Evolutionary conservation across 371 early-diverging fungal genomes (phyloP).

Genomic region (Umbelopsis sp.): DNA sequence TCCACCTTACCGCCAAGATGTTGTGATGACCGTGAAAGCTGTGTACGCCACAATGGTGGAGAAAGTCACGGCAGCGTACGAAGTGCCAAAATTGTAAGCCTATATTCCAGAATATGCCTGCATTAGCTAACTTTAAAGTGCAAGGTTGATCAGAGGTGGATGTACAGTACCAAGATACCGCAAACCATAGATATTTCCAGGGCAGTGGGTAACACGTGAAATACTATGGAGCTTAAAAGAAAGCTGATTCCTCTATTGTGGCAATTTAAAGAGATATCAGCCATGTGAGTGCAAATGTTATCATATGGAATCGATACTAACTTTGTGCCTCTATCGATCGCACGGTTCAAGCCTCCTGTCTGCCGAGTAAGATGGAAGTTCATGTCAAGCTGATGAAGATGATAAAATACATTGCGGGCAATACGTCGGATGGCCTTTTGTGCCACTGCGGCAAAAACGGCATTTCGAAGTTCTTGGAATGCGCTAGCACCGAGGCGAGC

Average conservation of each 20-base stretch:
- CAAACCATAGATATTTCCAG: constrained; percentile 96
- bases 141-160: background rate
- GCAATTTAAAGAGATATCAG: constrained; percentile 11
- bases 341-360: constrained; percentile 93
- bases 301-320: constrained; percentile 28
- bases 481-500: constrained; percentile 84
- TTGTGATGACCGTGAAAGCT: constrained; percentile 86
- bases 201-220: constrained; percentile 91
- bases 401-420: constrained; percentile 85
- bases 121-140: background rate
- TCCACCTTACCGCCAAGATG: constrained; percentile 71
- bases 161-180: constrained; percentile 72
- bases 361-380: constrained; percentile 89
- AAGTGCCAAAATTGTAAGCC: constrained; percentile 83
- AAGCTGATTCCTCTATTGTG: constrained; percentile 86
- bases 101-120: constrained; percentile 19
- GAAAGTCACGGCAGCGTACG: constrained; percentile 86
- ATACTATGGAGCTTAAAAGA: constrained; percentile 88
- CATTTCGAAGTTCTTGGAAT: constrained; percentile 91
- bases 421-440: constrained; percentile 92
- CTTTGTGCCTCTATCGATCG: constrained; percentile 98
- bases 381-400: constrained; percentile 85
- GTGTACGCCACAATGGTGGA: constrained; percentile 86
- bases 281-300: background rate
- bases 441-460: constrained; percentile 93